Base-by-base conservation (phyloP, 23 red algal genomes). In the Gracilaria caudata region DNA sequence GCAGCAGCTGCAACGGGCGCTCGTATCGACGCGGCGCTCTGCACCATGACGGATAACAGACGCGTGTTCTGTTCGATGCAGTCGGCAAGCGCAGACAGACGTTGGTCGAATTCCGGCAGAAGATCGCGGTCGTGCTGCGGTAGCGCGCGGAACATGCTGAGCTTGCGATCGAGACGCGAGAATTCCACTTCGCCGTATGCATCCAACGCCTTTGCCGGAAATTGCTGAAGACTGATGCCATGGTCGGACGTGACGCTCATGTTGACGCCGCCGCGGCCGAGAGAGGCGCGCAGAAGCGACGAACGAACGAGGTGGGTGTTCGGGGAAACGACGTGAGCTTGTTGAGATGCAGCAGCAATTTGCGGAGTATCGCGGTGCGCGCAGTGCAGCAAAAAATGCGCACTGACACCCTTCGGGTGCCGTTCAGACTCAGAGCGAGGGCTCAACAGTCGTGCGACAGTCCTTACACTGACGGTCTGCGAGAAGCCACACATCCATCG, bases 141-240 rank as follows among this genome's bases (percentile, higher is more conserved):
- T 29, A 92, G 49, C 0, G 66, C 47, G 38, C 73, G 89, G 39
- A 84, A 92, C 68, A 79, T 84, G 13, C 49, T 68, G 0, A 84
- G 40, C 78, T 92, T 92, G 78, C 89, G 89, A 66, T 92, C 89
- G 33, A 92, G 89, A 13, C 85, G 70, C 13, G 71, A 68, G 51
- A 89, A 89, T n/a, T 89, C 85, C 0, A 78, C 74, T 3, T 89
- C 37, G 12, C 85, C 85, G 20, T 89, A 89, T 1, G 85, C 64
- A 28, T 89, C 68, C 11, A 89, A 24, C 5, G 85, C 85, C 72
- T 79, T 89, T n/a, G 55, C 21, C 13, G 85, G 85, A 44, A 89
- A 89, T 40, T 89, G 85, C 51, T 78, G 85, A 54, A 89, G 68
- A 8, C 64, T 89, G 29, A 89, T 34, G 39, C 49, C 68, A 79